Percentiles rank a stretch among this genome's conserved stretches.
phyloP scores from a whole-genome alignment of 2,329 filamentous ascomycete species.

The Periconia sp. region DNA sequence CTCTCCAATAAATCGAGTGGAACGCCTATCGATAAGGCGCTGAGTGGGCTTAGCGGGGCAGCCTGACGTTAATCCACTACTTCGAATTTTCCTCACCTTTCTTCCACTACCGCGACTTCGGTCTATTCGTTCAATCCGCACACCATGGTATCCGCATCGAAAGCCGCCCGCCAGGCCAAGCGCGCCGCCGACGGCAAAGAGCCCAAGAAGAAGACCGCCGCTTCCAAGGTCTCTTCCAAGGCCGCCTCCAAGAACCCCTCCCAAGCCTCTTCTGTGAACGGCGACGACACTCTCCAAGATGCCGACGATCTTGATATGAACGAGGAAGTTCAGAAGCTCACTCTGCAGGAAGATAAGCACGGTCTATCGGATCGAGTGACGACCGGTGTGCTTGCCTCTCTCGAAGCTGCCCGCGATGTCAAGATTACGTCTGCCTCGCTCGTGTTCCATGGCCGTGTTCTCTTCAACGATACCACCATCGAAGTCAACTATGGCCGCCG shows the following conservation, averaged over 20 bases:
- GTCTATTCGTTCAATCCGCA: conserved; percentile 17
- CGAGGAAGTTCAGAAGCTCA: conserved; percentile 85
- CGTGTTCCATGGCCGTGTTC: conserved; percentile 96
- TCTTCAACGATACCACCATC: conserved; percentile 91
- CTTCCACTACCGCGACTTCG: conserved; percentile 5
- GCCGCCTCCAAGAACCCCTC: conserved; percentile 67
- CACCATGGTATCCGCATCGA: conserved; percentile 71
- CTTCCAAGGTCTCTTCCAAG: conserved; percentile 75
- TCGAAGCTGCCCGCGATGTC: conserved; percentile 85
- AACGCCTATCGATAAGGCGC: conserved; percentile 12
- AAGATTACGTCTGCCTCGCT: conserved; percentile 94
- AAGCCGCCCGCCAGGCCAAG: conserved; percentile 72
- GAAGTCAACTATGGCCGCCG: conserved; percentile 92
- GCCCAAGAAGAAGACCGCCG: conserved; percentile 78
- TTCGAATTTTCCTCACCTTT: conserved; percentile 18
- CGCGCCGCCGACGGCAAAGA: conserved; percentile 71
- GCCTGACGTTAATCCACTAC: conserved; percentile 9
- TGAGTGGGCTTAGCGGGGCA: conserved; percentile 6
- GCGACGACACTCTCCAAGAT: too few relatives aligned
- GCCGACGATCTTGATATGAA: conserved; percentile 69
- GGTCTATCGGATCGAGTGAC: conserved; percentile 97
- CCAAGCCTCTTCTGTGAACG: conserved; percentile 70
- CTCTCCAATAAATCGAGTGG: background rate
- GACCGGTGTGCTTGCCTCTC: conserved; percentile 91
- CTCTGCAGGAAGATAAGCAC: conserved; percentile 92